Evolutionary conservation across 1,139 yeast genomes (phyloP), one percentile per base, ranked within the genome.

Genomic region (Taiozyma sp.): DNA sequence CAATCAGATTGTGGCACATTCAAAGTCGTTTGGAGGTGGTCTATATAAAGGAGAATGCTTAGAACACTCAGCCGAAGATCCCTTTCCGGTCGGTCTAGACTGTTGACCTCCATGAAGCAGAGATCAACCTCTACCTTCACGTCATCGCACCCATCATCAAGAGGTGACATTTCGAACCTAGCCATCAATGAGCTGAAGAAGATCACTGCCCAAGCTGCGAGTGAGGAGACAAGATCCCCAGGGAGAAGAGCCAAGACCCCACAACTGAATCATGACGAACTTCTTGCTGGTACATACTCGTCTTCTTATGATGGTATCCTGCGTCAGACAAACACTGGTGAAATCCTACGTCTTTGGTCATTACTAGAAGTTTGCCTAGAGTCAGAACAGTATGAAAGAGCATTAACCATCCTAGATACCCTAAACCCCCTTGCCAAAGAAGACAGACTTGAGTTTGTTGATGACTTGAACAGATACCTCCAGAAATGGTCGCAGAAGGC

Each of bases 361-460:
- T 69, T 91, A 38, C 72, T 90, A 42, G 96, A 90, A 62, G 96
- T 96, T 0, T 85, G 95, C 58, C 66, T 92, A 41, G 79, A 82
- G 45, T 78, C 88, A 36, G 79, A 78, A 50, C 87, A 88, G 63
- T 80, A 79, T 59, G 79, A 77, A 36, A 75, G 97, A 59, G 96
- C 97, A 0, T 83, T 80, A 58, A 72, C 83, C 34, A 83, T 90
- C 28, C 70, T 91, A 45, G 69, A 72, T 44, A 83, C 89, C 3
- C 72, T 81, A 47, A 75, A 78, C 57, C 63, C 65, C 3, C 48
- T 62, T 8, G 51, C 58, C 4, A 50, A 38, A 13, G 57, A 54
- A 34, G 58, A 56, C 30, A 53, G 54, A 1, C 51, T 59, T 3
- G 54, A 56, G 1, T 69, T 72, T 43, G 64, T 70, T 27, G 72